Conservation (phyloP, 768 basidiomycete genomes). For the Serendipita sp. region DNA sequence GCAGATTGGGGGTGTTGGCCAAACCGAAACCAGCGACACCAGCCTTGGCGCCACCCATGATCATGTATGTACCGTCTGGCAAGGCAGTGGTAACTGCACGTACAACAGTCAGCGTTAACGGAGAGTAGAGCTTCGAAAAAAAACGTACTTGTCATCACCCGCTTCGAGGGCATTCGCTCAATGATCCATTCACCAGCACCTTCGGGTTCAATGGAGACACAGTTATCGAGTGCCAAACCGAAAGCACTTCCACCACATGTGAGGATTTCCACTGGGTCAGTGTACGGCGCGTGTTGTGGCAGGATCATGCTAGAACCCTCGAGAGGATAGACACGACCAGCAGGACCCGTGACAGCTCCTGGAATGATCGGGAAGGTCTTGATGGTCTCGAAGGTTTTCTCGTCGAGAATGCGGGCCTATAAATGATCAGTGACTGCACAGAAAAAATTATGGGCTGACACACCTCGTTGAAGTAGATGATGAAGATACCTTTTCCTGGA, state of each 20-base stretch:
- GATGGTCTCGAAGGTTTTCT: constrained; percentile 45
- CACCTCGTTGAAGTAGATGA: constrained; percentile 61
- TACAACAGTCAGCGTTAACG: too few relatives aligned
- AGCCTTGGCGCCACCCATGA: constrained; percentile 10
- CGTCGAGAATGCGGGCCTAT: constrained; percentile 49
- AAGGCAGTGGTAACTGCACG: constrained; percentile 9
- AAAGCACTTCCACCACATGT: constrained; percentile 13
- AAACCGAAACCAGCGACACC: constrained; percentile 15
- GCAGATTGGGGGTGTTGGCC: constrained; percentile 27
- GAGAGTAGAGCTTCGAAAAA: too few relatives aligned
- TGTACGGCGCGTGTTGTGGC: constrained; percentile 55
- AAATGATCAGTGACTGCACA: too few relatives aligned
- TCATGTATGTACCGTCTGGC: constrained; percentile 13
- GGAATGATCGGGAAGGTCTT: constrained; percentile 13
- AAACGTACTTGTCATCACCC: constrained; percentile 18
- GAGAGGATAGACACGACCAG: constrained; percentile 13
- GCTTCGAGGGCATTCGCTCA: constrained; percentile 59
- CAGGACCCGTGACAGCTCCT: constrained; percentile 32
- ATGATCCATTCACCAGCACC: constrained; percentile 44
- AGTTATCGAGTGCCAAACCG: constrained; percentile 19
- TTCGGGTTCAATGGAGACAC: constrained; percentile 54
- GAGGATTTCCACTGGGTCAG: constrained; percentile 15
- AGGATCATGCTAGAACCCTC: constrained; percentile 12
- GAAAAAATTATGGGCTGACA: too few relatives aligned
- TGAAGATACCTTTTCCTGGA: constrained; percentile 52